These are phyloP conservation scores for Mycena kentingensis DNA, from an alignment of 768 basidiomycete genomes.

Conservation along the genomic window DNA sequence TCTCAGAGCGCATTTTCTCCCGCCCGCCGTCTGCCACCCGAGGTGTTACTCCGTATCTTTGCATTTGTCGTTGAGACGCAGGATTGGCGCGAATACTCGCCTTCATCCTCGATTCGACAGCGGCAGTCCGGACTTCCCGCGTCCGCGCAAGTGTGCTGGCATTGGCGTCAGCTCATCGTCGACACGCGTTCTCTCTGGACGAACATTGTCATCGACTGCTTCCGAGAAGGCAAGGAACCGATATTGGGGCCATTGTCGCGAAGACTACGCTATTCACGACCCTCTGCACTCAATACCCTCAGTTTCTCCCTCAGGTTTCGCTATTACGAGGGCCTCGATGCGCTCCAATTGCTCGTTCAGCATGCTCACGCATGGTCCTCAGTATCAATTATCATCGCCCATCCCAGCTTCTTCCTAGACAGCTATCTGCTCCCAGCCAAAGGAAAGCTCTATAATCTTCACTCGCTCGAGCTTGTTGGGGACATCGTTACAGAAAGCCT, in stretches of 20 bases:
- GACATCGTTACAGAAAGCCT: neutral
- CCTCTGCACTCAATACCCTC: no score
- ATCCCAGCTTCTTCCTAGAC: neutral
- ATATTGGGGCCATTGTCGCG: neutral
- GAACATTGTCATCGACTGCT: neutral
- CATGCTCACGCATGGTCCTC: neutral
- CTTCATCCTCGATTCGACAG: no score
- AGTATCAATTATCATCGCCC: neutral
- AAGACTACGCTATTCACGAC: neutral
- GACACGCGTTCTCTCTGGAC: neutral
- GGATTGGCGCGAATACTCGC: no score
- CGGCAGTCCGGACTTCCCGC: neutral
- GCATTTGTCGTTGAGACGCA: no score
- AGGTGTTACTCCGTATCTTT: no score
- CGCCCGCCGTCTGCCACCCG: no score
- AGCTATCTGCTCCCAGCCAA: neutral
- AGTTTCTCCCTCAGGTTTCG: neutral
- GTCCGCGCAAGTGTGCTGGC: neutral
- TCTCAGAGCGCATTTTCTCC: no score
- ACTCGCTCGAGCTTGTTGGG: neutral
- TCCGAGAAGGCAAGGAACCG: neutral
- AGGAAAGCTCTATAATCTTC: neutral
- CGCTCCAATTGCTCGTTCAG: neutral
- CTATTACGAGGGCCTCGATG: neutral
- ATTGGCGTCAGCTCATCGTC: neutral